Base-by-base conservation (phyloP, 164 flowering plant genomes). In the Annona cherimola region DNA sequence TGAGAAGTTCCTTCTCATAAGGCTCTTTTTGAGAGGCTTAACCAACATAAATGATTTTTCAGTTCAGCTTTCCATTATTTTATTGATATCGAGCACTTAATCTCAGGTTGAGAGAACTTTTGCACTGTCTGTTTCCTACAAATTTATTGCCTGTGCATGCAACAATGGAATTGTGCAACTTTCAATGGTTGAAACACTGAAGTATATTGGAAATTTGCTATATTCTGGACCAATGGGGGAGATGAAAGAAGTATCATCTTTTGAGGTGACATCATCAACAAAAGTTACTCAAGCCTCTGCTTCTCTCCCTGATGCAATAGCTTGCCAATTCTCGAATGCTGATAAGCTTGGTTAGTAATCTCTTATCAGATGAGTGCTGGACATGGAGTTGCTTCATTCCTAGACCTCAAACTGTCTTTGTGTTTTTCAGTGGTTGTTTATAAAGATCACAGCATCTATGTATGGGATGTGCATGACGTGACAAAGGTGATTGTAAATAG, bases 61-160 rank as follows among this genome's bases (percentile, higher is more conserved):
- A 70, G 20, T 3, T 64, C 71, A 45, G 45, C 68, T 39, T 40
- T 39, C 39, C 45, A 19, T 68, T 26, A 16, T 18, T 59, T 64
- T 68, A 46, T 62, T 62, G 46, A 26, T 57, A 57, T 42, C 9
- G 70, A 73, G 18, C 35, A 67, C 41, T 44, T 55, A 61, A 75
- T 61, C 76, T 76, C 87, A 89, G 93, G 93, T 88, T 59, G 76
- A 77, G 70, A 85, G 79, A 79, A 82, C 85, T 18, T 89, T 79
- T 80, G 88, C 91, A 59, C 71, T 91, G 60, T 83, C 93, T 69
- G 78, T 82, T 55, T 86, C 92, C 55, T 61, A 72, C 70, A 76
- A 73, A 72, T 69, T 84, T 69, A 75, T 89, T 81, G 94, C 96
- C 73, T 91, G 96, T 86, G 90, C 89, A 59, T 91, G 96, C 82